phyloP scores from a whole-genome alignment of 305 asterid genomes.

The Solanum hybrid region DNA sequence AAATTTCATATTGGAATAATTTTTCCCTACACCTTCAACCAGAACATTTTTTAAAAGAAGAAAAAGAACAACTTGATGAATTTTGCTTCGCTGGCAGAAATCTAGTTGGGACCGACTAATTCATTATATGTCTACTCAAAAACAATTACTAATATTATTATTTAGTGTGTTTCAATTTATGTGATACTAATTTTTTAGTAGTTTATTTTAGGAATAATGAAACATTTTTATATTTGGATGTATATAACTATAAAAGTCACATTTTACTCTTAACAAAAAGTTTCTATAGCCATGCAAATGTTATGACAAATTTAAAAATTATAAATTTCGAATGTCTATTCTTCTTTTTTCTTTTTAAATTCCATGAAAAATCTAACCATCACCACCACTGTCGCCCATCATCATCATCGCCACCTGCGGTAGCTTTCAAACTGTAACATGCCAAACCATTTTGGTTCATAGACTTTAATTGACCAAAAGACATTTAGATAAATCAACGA shows the following conservation, averaged over 20 bases:
- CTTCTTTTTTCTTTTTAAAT: not conserved
- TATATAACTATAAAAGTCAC: not conserved
- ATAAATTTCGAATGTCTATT: not conserved
- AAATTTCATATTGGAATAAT: not conserved
- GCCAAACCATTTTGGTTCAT: not conserved
- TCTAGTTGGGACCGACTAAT: not conserved
- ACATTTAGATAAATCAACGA: not conserved
- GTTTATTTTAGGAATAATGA: not conserved
- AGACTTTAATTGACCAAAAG: not conserved
- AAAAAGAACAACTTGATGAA: not conserved
- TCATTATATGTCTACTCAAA: not conserved
- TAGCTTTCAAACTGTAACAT: not conserved
- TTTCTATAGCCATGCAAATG: no score
- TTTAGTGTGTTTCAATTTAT: not conserved
- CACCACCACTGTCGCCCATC: no score
- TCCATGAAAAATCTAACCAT: not conserved
- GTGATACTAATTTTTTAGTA: not conserved
- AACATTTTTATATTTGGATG: not conserved
- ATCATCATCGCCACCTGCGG: not conserved
- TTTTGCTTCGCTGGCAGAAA: not conserved
- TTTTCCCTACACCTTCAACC: not conserved
- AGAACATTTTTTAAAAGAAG: not conserved
- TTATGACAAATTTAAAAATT: not conserved
- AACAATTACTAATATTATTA: no score
- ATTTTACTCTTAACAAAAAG: not conserved